Evolutionary conservation across 2,329 filamentous ascomycete species (phyloP).

Genomic region (Sclerotinia nivalis): DNA sequence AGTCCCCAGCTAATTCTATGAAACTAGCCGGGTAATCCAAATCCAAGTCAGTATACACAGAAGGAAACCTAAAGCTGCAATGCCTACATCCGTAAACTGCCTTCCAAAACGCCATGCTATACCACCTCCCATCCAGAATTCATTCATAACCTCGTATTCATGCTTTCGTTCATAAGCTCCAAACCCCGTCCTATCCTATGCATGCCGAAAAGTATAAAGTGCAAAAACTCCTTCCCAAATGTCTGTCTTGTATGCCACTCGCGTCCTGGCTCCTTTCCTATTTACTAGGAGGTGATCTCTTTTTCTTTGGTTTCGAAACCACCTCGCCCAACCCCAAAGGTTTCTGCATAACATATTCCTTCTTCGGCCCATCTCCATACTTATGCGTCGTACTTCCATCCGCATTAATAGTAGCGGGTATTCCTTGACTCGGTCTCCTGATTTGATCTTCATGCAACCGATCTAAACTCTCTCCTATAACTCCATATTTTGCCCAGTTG

Average conservation of each 20-base stretch:
- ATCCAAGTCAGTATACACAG: neutral
- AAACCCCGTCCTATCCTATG: neutral
- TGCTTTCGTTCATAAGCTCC: constrained; percentile 16
- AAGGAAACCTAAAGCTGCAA: neutral
- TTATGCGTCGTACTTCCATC: constrained; percentile 53
- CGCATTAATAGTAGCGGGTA: constrained; percentile 47
- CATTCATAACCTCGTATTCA: constrained; percentile 15
- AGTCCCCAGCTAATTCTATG: neutral
- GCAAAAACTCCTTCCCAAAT: constrained; percentile 6
- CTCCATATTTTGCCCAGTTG: constrained; percentile 92
- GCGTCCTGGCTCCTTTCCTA: neutral
- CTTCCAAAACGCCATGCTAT: constrained; percentile 21
- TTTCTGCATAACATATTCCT: constrained; percentile 14
- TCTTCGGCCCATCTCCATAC: constrained; percentile 37
- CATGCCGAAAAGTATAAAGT: constrained; percentile 11
- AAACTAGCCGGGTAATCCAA: neutral
- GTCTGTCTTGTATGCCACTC: neutral
- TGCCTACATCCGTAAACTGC: neutral
- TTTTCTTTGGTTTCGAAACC: constrained; percentile 41
- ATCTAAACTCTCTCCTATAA: constrained; percentile 83
- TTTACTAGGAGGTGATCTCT: constrained; percentile 39
- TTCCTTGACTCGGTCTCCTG: constrained; percentile 59
- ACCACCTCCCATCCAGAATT: constrained; percentile 5
- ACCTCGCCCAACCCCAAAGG: constrained; percentile 9
- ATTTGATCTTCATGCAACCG: constrained; percentile 81